Base-by-base conservation (phyloP, 2,329 filamentous ascomycete genomes). In the Aureobasidium sp. region DNA sequence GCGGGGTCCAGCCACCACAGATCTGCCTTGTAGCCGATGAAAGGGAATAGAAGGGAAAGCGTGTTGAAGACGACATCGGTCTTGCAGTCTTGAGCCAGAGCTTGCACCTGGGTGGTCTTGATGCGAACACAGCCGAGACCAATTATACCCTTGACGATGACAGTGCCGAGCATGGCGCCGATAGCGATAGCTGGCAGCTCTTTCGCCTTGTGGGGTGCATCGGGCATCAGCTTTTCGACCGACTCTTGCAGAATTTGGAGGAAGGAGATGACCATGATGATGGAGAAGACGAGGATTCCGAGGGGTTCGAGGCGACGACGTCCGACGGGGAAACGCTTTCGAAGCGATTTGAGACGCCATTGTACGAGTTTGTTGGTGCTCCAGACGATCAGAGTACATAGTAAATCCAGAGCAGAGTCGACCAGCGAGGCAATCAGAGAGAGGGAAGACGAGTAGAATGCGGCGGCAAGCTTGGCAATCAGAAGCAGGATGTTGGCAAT, bases 1-100 rank as follows among this genome's bases (percentile, higher is more conserved):
- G 82, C 76, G 7, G 81, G 81, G 69, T 89, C 86, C 15, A 89
- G 77, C 86, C 86, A 88, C 86, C 86, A 89, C 15, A 87, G 68
- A 27, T 82, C 70, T 4, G 81, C 76, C 53, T 82, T 77, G 66
- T 82, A 77, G 7, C 86, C 86, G 55, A 88, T 79, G 31, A 86
- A 75, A 0, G 84, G 84, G 67, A 87, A 87, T 9, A 85, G 75
- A 1, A 87, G 79, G 15, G 83, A 85, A 7, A 86, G 77, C 0
- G 83, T 83, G 69, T 87, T 87, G 75, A 87, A 87, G 66, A 84
- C 77, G 20, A 87, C 83, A 64, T 87, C 84, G 0, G 82, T 84
- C 70, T 85, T 84, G 70, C 84, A 86, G 68, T 87, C 84, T 68
- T 86, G 83, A 0, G 81, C 83, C 5, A 88, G 73, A 0, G 84